phyloP scores from a whole-genome alignment of 23 red algal genomes.

The Gracilaria gracilis region DNA sequence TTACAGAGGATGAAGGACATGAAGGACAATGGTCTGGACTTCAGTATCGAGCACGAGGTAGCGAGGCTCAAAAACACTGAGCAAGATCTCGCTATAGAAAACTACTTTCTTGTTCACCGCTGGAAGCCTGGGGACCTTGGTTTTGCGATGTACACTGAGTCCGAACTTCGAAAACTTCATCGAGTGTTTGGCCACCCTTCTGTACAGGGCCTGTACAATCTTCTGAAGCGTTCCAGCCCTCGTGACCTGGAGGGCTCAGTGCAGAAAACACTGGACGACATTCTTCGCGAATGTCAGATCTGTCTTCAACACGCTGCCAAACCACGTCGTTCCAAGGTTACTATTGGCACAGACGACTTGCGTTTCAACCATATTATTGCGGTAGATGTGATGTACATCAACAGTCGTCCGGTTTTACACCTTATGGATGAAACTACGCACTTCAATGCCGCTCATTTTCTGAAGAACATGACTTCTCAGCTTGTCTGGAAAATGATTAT shows the following conservation, averaged over 20 bases:
- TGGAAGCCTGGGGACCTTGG: neutral
- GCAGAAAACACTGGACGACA: slow-evolving; percentile 7
- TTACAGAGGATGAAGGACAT: slow-evolving; percentile 37
- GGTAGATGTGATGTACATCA: slow-evolving; percentile 22
- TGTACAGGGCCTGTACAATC: neutral
- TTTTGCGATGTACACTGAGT: slow-evolving; percentile 18
- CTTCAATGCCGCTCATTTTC: slow-evolving; percentile 28
- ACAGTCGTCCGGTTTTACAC: slow-evolving; percentile 24
- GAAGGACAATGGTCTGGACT: slow-evolving; percentile 44
- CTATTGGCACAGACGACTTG: slow-evolving; percentile 19
- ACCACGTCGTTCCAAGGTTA: slow-evolving; percentile 31
- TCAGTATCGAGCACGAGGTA: slow-evolving; percentile 7
- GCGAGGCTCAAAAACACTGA: neutral
- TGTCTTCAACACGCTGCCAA: neutral
- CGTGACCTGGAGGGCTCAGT: neutral
- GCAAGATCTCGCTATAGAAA: slow-evolving; percentile 1
- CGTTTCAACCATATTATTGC: slow-evolving; percentile 15
- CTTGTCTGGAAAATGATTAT: slow-evolving; percentile 22
- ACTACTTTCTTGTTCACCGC: slow-evolving; percentile 1
- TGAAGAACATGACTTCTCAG: slow-evolving; percentile 4
- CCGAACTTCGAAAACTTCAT: slow-evolving; percentile 32
- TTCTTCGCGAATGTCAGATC: neutral
- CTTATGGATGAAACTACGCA: slow-evolving; percentile 20
- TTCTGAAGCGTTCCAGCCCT: slow-evolving; percentile 21
- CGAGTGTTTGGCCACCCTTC: slow-evolving; percentile 41